Evolutionary conservation across 495 filamentous ascomycete species (phyloP).

Genomic region (Xylaria bambusicola): DNA sequence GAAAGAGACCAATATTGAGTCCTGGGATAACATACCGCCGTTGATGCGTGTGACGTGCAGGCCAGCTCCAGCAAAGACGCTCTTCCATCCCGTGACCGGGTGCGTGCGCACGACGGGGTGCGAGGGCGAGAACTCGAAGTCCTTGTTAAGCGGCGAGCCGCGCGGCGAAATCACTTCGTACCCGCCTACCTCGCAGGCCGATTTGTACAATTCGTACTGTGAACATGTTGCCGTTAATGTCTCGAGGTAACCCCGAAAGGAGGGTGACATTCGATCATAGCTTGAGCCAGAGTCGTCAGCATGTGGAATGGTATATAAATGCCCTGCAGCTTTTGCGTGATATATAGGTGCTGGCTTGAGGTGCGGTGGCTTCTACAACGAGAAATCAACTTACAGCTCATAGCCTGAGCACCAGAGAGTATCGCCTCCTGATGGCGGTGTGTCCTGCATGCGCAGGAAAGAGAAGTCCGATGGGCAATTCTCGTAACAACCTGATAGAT

Average conservation of each 20-base stretch:
- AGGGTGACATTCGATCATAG: constrained; percentile 40
- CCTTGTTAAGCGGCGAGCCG: constrained; percentile 42
- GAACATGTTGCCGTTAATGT: constrained; percentile 44
- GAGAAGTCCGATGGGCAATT: constrained; percentile 44
- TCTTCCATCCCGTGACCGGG: constrained; percentile 53
- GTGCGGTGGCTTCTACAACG: no score
- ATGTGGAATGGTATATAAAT: no score
- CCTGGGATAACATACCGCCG: no score
- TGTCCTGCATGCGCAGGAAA: constrained; percentile 44
- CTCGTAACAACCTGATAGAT: constrained; percentile 33
- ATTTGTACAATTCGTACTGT: constrained; percentile 44
- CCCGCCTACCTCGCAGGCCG: constrained; percentile 37
- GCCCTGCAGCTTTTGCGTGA: no score
- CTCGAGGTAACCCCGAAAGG: constrained; percentile 41
- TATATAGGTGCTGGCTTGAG: no score
- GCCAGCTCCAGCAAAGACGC: constrained; percentile 45
- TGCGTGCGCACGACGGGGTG: constrained; percentile 53
- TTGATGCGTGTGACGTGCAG: constrained; percentile 45
- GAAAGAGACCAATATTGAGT: no score
- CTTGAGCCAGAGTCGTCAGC: constrained; percentile 9
- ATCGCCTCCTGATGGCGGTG: constrained; percentile 43
- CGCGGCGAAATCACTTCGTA: constrained; percentile 45
- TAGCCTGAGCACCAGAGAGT: constrained; percentile 51
- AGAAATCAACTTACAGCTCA: constrained; percentile 34
- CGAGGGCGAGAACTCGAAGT: constrained; percentile 38